Conservation (phyloP, 352 stramenopile genomes). For the Globisporangium takayamanum region DNA sequence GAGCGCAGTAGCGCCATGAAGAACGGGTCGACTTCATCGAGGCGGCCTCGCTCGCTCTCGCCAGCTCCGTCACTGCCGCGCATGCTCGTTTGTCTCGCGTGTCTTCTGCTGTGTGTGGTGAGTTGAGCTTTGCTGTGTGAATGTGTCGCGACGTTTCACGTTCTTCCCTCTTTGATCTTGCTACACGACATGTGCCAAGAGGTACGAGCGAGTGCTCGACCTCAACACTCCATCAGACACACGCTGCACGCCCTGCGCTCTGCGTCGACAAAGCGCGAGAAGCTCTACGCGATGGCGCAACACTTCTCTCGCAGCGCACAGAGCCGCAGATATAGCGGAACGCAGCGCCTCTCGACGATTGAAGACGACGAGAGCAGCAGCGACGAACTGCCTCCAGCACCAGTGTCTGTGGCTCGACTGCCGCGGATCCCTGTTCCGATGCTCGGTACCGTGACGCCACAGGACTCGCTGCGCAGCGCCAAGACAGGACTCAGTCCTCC, state of each 20-base stretch:
- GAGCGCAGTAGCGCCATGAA: constrained; percentile 79
- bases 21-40: constrained; percentile 85
- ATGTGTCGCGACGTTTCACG: constrained; percentile 12
- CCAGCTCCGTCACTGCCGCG: constrained; percentile 1
- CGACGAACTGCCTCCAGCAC: constrained; percentile 1
- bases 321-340: neutral
- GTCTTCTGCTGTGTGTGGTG: neutral
- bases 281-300: too few species aligned
- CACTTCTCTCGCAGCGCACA: too few species aligned
- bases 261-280: too few species aligned
- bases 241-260: too few species aligned
- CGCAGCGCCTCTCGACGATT: neutral
- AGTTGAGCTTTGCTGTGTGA: neutral
- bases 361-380: neutral
- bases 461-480: constrained; percentile 34
- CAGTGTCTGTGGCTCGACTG: constrained; percentile 2
- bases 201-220: too few species aligned
- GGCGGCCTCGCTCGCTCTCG: constrained; percentile 20
- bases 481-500: neutral
- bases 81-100: constrained; percentile 5
- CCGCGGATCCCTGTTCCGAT: constrained; percentile 18
- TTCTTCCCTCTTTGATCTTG: too few species aligned
- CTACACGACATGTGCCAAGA: too few species aligned
- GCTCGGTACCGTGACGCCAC: constrained; percentile 34
- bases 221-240: too few species aligned